phyloP scores from a whole-genome alignment of 1,284 basidiomycete species.

The Golubevia sp. region DNA sequence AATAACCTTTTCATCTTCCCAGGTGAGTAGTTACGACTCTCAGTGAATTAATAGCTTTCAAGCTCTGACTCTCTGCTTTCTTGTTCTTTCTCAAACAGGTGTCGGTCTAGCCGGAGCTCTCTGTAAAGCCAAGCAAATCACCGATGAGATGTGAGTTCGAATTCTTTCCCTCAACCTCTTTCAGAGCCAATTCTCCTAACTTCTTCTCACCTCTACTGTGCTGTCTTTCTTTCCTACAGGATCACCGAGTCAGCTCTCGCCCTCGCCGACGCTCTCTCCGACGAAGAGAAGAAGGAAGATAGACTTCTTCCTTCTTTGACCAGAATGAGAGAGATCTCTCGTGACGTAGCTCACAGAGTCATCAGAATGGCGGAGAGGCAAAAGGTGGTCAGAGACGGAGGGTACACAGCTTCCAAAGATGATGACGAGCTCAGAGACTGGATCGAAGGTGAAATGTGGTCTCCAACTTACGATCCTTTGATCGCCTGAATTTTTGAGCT shows the following conservation, averaged over 20 bases:
- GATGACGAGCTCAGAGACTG: constrained; percentile 44
- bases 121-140: constrained; percentile 73
- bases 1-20: constrained; percentile 72
- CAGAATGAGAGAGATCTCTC: constrained; percentile 47
- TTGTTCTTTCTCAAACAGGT: neutral
- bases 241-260: constrained; percentile 70
- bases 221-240: constrained; percentile 22
- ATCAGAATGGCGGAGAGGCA: constrained; percentile 53
- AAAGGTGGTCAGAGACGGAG: constrained; percentile 37
- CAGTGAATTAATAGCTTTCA: constrained; percentile 7
- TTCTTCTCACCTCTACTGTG: neutral
- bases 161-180: neutral
- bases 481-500: constrained; percentile 3
- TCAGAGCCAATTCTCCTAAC: neutral
- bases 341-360: constrained; percentile 43
- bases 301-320: constrained; percentile 60
- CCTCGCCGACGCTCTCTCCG: constrained; percentile 75
- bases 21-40: constrained; percentile 18
- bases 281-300: constrained; percentile 67
- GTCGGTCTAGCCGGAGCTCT: constrained; percentile 64
- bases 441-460: constrained; percentile 54
- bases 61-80: constrained; percentile 34
- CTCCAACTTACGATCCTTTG: constrained; percentile 34
- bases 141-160: constrained; percentile 72
- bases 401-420: constrained; percentile 43